Conservation (phyloP, 768 basidiomycete species). For the Boletus subcaerulescens region DNA sequence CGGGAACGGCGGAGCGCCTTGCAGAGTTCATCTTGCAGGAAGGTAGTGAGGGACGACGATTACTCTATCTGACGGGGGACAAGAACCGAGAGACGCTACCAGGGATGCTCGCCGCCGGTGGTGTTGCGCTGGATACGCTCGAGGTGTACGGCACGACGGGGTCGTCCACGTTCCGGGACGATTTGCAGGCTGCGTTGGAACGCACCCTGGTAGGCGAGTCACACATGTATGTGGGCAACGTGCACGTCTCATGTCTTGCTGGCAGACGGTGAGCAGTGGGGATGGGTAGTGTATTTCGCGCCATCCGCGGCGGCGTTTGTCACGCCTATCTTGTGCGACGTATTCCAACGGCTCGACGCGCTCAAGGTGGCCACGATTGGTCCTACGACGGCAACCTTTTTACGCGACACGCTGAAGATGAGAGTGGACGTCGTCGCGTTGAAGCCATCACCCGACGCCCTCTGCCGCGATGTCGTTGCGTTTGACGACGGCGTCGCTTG, state of each 20-base stretch:
- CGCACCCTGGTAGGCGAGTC: slow-evolving; percentile 24
- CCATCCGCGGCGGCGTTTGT: slow-evolving; percentile 66
- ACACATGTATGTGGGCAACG: neutral
- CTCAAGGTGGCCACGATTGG: slow-evolving; percentile 62
- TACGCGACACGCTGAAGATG: slow-evolving; percentile 44
- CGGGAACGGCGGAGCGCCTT: slow-evolving; percentile 69
- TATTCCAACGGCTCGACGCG: slow-evolving; percentile 33
- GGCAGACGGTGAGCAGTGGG: slow-evolving; percentile 1
- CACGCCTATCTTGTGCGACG: slow-evolving; percentile 44
- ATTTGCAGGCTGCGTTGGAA: slow-evolving; percentile 37
- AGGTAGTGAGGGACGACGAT: slow-evolving; percentile 10
- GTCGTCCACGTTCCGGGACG: slow-evolving; percentile 47
- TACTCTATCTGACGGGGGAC: slow-evolving; percentile 84
- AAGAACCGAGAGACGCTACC: slow-evolving; percentile 75
- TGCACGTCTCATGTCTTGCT: neutral
- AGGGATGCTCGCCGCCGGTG: slow-evolving; percentile 43
- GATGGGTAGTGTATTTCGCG: slow-evolving; percentile 74
- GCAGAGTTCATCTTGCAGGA: slow-evolving; percentile 58
- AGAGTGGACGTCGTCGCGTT: slow-evolving; percentile 53
- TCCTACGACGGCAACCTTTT: slow-evolving; percentile 55
- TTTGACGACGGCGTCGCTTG: slow-evolving; percentile 14
- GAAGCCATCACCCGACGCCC: slow-evolving; percentile 54
- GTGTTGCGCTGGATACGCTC: slow-evolving; percentile 45
- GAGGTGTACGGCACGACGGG: slow-evolving; percentile 72
- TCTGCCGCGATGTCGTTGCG: slow-evolving; percentile 33